Evolutionary conservation across 2,329 filamentous ascomycete species (phyloP), one percentile per base, ranked within the genome.

Genomic region (Neurospora crassa): DNA sequence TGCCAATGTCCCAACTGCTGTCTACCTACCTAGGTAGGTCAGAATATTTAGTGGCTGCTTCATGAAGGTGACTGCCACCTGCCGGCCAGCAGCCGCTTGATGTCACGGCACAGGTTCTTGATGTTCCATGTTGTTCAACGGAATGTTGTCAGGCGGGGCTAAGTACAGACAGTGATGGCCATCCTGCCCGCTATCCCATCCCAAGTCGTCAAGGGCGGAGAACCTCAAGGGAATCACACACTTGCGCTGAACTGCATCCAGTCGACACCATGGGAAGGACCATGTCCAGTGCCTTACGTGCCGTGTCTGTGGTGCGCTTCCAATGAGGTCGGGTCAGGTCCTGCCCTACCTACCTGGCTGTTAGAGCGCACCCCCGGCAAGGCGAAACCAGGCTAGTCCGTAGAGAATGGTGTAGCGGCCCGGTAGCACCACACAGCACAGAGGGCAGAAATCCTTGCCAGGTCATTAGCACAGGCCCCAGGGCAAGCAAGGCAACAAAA

Each of bases 1-100:
- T 11, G 3, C 12, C 47, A 59, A 59, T 59, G 47, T 43, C 41
- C 41, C 41, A n/a, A 43, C 41, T 43, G 41, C 41, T 18, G 6
- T 43, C 18, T n/a, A 37, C 34, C 34, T 37, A 8, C 7, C 6
- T 8, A 6, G 29, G 29, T 37, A 6, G 29, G 29, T 37, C n/a
- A n/a, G n/a, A 24, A 29, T 53, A 20, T 53, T 53, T 53, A 29
- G 67, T 59, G 34, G 67, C 71, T 63, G 69, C 68, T 59, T 71
- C 70, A 69, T 68, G 68, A n/a, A n/a, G n/a, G 70, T 68, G 69
- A 45, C 73, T 74, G 72, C 69, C 73, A 71, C 73, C 72, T 75
- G 34, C 34, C 34, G 34, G 34, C 34, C 34, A 37, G 34, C 34
- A 37, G 34, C 34, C 34, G 34, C 34, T 63, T 53, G 45, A 53